phyloP scores from a whole-genome alignment of 306 rosid genomes.

The Medicago ruthenica region DNA sequence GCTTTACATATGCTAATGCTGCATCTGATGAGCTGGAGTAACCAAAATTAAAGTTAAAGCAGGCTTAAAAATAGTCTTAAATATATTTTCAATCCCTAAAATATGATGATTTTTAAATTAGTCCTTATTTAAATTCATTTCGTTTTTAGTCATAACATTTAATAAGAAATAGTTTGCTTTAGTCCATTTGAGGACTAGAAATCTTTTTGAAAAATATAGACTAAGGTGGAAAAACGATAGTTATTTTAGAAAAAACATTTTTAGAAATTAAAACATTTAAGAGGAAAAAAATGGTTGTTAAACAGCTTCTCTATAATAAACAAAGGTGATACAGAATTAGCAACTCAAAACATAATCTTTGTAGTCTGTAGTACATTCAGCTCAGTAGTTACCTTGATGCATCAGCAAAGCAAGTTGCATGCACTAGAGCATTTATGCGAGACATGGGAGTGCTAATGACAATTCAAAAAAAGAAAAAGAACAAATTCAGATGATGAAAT shows the following conservation, averaged over 20 bases:
- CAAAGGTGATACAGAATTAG: slow-evolving; percentile 24
- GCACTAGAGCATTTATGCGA: slow-evolving; percentile 78
- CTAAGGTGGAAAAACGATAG: not conserved
- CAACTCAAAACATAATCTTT: slow-evolving; percentile 36
- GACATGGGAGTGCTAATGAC: slow-evolving; percentile 75
- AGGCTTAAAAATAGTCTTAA: not conserved
- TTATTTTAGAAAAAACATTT: not conserved
- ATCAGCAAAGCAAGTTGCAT: slow-evolving; percentile 96
- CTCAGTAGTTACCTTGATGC: slow-evolving; percentile 74
- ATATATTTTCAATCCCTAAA: slow-evolving; percentile 1
- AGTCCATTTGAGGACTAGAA: not conserved
- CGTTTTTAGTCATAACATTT: not conserved
- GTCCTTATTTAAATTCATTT: not conserved
- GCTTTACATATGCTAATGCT: slow-evolving; percentile 88
- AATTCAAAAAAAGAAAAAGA: not conserved
- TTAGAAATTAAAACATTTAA: not conserved
- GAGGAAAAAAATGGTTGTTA: not conserved
- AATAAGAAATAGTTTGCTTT: not conserved
- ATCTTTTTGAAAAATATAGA: not conserved
- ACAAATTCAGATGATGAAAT: slow-evolving; percentile 38
- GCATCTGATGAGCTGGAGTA: slow-evolving; percentile 84
- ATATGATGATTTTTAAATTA: not conserved
- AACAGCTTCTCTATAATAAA: slow-evolving; percentile 1
- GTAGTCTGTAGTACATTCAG: slow-evolving; percentile 37
- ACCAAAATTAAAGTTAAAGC: slow-evolving; percentile 43